Percentiles rank a stretch among this genome's conserved stretches.
These are phyloP conservation scores for Bipolaris oryzae DNA, from an alignment of 2,329 filamentous ascomycete genomes.

Conservation along the genomic window DNA sequence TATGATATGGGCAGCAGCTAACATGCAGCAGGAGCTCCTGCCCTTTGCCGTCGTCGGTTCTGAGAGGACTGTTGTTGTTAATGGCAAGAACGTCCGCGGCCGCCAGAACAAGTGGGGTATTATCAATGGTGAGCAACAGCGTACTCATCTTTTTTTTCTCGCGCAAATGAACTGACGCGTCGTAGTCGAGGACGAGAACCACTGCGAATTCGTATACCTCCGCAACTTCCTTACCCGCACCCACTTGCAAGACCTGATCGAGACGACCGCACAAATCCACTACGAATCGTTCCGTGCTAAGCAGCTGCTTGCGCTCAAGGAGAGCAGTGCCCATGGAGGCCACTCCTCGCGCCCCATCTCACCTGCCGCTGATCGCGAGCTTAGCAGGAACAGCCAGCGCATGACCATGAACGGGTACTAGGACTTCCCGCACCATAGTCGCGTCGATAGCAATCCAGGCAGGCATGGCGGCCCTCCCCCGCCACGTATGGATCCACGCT, in stretches of 20 bases:
- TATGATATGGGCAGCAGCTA: conserved; percentile 33
- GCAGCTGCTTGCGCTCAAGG: conserved; percentile 96
- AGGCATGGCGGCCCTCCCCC: conserved; percentile 29
- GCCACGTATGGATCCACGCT: conserved; percentile 33
- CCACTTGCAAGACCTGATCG: conserved; percentile 97
- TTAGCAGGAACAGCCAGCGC: conserved; percentile 95
- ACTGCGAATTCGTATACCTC: conserved; percentile 99
- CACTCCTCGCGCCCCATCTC: conserved; percentile 91
- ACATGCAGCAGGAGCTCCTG: conserved; percentile 73
- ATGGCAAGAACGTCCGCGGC: conserved; percentile 94
- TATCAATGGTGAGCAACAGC: conserved; percentile 68
- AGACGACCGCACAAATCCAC: conserved; percentile 99
- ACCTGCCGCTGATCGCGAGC: conserved; percentile 89
- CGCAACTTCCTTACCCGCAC: conserved; percentile 98
- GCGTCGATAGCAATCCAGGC: conserved; percentile 39
- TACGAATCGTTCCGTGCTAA: conserved; percentile 99
- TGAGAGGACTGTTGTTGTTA: conserved; percentile 96
- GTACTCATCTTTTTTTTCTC: background rate
- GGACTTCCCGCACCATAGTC: conserved; percentile 41
- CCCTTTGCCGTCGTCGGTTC: conserved; percentile 98
- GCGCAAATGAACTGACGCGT: conserved; percentile 20
- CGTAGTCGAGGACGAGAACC: conserved; percentile 91
- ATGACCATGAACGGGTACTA: conserved; percentile 99
- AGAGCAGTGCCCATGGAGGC: conserved; percentile 83
- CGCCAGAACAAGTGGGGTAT: conserved; percentile 99